Percentiles rank a stretch among this genome's conserved stretches.
Conservation (phyloP, 495 filamentous ascomycete genomes). For the Xanthoparmelia taractica region DNA sequence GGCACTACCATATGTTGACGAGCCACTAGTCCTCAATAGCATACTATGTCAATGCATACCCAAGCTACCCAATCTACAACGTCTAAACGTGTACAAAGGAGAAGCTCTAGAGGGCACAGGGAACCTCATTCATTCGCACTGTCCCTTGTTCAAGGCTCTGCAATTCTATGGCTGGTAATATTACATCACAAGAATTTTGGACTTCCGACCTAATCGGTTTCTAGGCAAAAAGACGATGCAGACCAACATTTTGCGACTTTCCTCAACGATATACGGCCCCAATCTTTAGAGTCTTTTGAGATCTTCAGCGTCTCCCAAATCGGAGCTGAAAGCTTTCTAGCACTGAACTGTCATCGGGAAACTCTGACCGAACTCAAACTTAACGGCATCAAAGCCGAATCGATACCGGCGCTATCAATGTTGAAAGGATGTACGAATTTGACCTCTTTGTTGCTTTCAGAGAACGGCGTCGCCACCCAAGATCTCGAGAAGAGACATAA, state of each 20-base stretch:
- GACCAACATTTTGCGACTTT: slow-evolving; percentile 52
- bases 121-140: slow-evolving; percentile 47
- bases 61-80: slow-evolving; percentile 37
- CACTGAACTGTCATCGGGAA: slow-evolving; percentile 48
- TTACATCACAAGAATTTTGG: neutral
- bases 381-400: slow-evolving; percentile 39
- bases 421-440: slow-evolving; percentile 48
- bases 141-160: slow-evolving; percentile 53
- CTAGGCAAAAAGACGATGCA: slow-evolving; percentile 30
- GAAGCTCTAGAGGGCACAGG: slow-evolving; percentile 47
- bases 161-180: slow-evolving; percentile 48
- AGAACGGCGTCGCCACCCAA: slow-evolving; percentile 29
- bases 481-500: slow-evolving; percentile 40
- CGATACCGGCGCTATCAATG: slow-evolving; percentile 41
- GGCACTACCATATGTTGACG: slow-evolving; percentile 25
- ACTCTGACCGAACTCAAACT: slow-evolving; percentile 52
- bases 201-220: slow-evolving; percentile 15
- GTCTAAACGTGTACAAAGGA: slow-evolving; percentile 51
- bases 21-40: slow-evolving; percentile 15
- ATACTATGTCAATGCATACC: slow-evolving; percentile 41
- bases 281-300: slow-evolving; percentile 54
- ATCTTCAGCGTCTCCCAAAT: slow-evolving; percentile 46
- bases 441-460: slow-evolving; percentile 45
- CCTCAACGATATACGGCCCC: slow-evolving; percentile 46
- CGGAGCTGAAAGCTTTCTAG: slow-evolving; percentile 47